phyloP scores from a whole-genome alignment of 768 basidiomycete species.

The Strobilomyces confusus region DNA sequence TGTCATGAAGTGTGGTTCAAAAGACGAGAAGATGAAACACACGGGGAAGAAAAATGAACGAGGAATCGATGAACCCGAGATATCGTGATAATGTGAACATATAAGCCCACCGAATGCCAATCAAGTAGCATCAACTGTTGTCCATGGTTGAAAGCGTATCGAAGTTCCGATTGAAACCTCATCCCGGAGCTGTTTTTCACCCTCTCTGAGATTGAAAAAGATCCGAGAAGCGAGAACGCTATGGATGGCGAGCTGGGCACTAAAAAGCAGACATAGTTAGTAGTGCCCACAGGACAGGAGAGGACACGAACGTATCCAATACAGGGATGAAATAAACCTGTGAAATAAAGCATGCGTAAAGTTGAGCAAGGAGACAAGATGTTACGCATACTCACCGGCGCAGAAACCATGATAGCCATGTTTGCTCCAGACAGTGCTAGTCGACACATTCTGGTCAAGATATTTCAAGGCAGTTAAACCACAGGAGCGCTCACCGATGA shows the following conservation, averaged over 20 bases:
- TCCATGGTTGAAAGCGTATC: conserved; percentile 1
- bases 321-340: conserved; percentile 14
- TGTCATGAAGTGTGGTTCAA: no score
- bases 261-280: conserved; percentile 9
- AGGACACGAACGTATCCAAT: conserved; percentile 21
- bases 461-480: neutral
- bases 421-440: conserved; percentile 17
- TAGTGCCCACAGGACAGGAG: neutral
- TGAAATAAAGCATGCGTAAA: neutral
- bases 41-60: no score
- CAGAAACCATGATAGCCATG: conserved; percentile 12
- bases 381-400: conserved; percentile 15
- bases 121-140: neutral
- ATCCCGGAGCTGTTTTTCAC: conserved; percentile 1
- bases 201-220: conserved; percentile 26
- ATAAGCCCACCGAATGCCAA: no score
- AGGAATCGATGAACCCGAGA: no score
- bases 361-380: neutral
- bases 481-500: conserved; percentile 12
- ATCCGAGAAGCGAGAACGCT: conserved; percentile 27
- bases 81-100: no score
- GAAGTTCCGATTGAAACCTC: conserved; percentile 3
- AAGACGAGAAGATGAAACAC: no score
- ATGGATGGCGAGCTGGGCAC: conserved; percentile 28
- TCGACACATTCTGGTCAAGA: neutral